Percentiles rank a stretch among this genome's conserved stretches.
These are phyloP conservation scores for Candida nemodendra DNA, from an alignment of 805 yeast species.

Conservation along the genomic window DNA sequence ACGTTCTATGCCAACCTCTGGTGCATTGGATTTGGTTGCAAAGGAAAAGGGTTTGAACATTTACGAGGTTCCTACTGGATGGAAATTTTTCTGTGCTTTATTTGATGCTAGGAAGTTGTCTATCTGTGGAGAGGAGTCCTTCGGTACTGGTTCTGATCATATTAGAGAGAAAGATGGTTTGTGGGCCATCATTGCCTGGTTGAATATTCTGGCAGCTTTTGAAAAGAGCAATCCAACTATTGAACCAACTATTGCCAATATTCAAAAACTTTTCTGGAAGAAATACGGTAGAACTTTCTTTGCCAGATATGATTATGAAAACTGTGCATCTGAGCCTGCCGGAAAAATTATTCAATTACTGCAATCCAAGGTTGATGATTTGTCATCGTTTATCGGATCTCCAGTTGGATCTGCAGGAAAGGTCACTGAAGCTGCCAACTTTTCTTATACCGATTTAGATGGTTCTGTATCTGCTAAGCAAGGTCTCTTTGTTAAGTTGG, in stretches of 20 bases:
- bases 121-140: constrained; percentile 97
- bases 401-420: constrained; percentile 45
- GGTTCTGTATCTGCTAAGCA: constrained; percentile 87
- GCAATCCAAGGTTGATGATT: constrained; percentile 34
- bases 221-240: constrained; percentile 49
- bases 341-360: constrained; percentile 58
- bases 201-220: constrained; percentile 88
- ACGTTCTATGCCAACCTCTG: constrained; percentile 96
- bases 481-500: constrained; percentile 82
- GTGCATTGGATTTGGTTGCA: constrained; percentile 91
- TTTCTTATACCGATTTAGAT: constrained; percentile 90
- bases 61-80: constrained; percentile 98
- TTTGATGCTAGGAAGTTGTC: constrained; percentile 91
- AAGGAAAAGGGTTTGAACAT: constrained; percentile 65
- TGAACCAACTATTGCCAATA: constrained; percentile 63
- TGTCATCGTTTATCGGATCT: constrained; percentile 47
- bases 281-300: constrained; percentile 96
- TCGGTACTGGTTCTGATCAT: constrained; percentile 97
- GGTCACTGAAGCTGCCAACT: constrained; percentile 80
- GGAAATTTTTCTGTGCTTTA: constrained; percentile 96
- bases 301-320: constrained; percentile 92
- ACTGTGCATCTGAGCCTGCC: constrained; percentile 76
- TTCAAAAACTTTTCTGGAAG: constrained; percentile 84
- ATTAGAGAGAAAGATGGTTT: constrained; percentile 97
- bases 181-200: constrained; percentile 98